Base-by-base conservation (phyloP, 2,329 filamentous ascomycete species). In the Microascus cirrosus region DNA sequence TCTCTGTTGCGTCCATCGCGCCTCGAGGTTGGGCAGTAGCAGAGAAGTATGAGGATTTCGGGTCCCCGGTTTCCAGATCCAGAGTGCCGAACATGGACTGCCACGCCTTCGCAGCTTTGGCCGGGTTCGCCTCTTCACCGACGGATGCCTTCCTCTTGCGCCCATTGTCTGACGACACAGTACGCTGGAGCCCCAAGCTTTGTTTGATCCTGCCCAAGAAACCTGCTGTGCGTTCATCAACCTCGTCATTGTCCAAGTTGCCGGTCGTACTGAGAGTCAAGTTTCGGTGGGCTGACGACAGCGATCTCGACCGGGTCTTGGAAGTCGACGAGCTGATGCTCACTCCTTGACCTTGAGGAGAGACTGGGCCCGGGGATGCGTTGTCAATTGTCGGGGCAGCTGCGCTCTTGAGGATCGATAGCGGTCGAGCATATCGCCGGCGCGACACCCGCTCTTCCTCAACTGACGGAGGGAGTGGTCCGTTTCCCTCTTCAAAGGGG, bases 371-470 rank as follows among this genome's bases (percentile, higher is more conserved):
- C 28, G n/a, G 20, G 22, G 28, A 28, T 25, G 24, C 25, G 18
- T 36, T 35, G 39, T 56, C 54, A 2, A 22, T 45, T 20, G 25
- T n/a, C 22, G 20, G n/a, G 15, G 6, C 58, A n/a, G 56, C 35
- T 53, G 54, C 36, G 10, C 58, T 60, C 51, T 71, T 73, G 34
- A 74, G 55, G 28, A 74, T 74, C 1, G 72, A 69, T 1, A 66
- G 68, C 6, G 69, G 66, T 15, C 62, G 60, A 4, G 50, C 60
- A 2, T 63, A 63, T 54, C 66, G 68, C 36, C 72, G 65, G 32
- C 72, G 67, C 24, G 67, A 66, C 13, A 63, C 61, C 59, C 73
- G 69, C 60, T 74, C 72, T 53, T 74, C 68, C 53, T 66, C 60
- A 35, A 73, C 58, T 1, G 71, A 71, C n/a, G 64, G 67, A 6